These are phyloP conservation scores for Hanseniaspora vineae DNA, from an alignment of 805 yeast species.

Conservation along the genomic window DNA sequence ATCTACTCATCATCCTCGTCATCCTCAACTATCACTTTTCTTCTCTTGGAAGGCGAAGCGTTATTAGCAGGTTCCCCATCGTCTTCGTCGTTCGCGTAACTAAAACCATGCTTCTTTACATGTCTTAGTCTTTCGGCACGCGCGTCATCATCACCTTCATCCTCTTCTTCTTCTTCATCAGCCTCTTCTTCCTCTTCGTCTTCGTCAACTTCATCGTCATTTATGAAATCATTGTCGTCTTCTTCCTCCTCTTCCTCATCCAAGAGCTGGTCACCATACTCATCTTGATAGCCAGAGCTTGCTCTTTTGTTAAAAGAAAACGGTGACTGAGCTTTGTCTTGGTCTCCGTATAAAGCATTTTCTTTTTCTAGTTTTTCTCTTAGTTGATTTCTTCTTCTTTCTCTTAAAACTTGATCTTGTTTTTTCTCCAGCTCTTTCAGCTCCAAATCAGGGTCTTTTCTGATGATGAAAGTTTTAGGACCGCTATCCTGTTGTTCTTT, in stretches of 20 bases:
- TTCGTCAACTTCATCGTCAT: constrained; percentile 16
- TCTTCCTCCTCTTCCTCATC: constrained; percentile 23
- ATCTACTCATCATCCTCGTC: constrained; percentile 38
- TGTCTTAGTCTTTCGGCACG: constrained; percentile 48
- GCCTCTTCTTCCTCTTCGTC: constrained; percentile 26
- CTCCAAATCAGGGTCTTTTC: constrained; percentile 56
- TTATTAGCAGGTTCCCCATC: constrained; percentile 12
- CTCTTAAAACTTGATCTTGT: constrained; percentile 50
- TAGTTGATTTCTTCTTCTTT: constrained; percentile 49
- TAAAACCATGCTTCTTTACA: constrained; percentile 44
- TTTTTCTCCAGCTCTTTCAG: constrained; percentile 56
- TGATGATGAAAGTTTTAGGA: constrained; percentile 28
- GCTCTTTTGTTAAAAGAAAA: not conserved
- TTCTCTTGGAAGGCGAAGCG: constrained; percentile 1
- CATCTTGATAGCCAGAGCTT: constrained; percentile 1
- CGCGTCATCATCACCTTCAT: constrained; percentile 35
- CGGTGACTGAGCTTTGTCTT: not conserved
- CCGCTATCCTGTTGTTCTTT: constrained; percentile 23
- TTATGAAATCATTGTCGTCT: constrained; percentile 13
- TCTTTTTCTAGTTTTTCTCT: constrained; percentile 44
- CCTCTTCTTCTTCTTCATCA: constrained; percentile 33
- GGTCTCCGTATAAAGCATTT: constrained; percentile 24
- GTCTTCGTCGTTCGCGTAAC: constrained; percentile 23
- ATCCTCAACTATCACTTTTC: constrained; percentile 29
- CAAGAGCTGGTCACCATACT: constrained; percentile 8